A percentile compares a stretch with the other conserved stretches of the same genome.
Conservation (phyloP, 225 moss, liverwort and hornwort species). For the Sphagnum tenellum region DNA sequence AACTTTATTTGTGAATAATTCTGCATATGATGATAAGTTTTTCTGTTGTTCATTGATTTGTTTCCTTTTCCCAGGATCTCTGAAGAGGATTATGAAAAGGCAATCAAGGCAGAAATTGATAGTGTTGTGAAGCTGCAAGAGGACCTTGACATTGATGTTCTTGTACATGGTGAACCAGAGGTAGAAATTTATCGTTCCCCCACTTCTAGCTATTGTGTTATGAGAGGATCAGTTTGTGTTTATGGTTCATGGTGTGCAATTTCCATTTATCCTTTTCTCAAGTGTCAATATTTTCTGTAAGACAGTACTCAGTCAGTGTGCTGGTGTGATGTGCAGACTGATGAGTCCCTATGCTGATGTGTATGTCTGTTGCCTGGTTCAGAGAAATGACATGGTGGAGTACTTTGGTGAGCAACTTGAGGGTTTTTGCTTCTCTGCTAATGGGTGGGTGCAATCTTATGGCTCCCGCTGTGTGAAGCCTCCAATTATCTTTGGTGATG, state of each 20-base stretch:
- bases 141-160: constrained; percentile 73
- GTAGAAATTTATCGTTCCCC: constrained; percentile 1
- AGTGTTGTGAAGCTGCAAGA: constrained; percentile 87
- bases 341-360: too few species aligned
- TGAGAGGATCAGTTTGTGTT: background rate
- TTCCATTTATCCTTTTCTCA: too few species aligned
- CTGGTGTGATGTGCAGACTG: too few species aligned
- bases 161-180: constrained; percentile 93
- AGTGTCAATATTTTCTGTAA: too few species aligned
- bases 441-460: constrained; percentile 70
- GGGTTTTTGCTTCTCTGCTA: constrained; percentile 54
- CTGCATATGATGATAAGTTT: too few species aligned
- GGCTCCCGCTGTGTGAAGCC: constrained; percentile 95
- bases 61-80: constrained; percentile 29
- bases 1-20: too few species aligned
- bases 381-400: constrained; percentile 74
- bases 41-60: too few species aligned
- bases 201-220: too few species aligned
- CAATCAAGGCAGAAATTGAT: constrained; percentile 76
- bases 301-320: too few species aligned
- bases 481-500: constrained; percentile 89
- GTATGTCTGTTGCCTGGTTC: background rate
- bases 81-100: constrained; percentile 74
- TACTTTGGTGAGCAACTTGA: constrained; percentile 62
- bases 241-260: background rate